phyloP scores from a whole-genome alignment of 805 yeast species.

The Dipodascus geniculatus region DNA sequence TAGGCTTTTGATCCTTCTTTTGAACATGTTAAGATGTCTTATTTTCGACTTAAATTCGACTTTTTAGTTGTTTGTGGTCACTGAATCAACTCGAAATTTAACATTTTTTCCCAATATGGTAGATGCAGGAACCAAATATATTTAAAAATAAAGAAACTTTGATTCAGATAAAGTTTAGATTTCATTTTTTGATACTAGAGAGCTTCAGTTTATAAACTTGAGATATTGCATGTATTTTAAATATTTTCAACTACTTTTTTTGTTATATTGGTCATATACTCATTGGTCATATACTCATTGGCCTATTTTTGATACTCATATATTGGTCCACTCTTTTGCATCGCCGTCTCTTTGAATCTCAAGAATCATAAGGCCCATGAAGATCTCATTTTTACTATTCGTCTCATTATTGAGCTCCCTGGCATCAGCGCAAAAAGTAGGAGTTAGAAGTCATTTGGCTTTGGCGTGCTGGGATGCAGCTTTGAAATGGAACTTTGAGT shows the following conservation, averaged over 20 bases:
- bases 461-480: constrained; percentile 25
- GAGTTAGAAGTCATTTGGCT: constrained; percentile 21
- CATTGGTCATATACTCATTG: too few species aligned
- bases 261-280: not conserved
- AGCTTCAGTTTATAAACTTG: not conserved
- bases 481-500: constrained; percentile 21
- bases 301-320: too few species aligned
- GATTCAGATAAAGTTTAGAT: not conserved
- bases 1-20: too few species aligned
- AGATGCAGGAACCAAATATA: not conserved
- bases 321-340: too few species aligned
- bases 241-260: not conserved
- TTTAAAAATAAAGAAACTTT: not conserved
- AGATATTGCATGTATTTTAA: too few species aligned
- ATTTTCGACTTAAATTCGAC: not conserved
- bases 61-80: not conserved
- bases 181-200: not conserved
- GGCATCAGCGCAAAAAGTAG: constrained; percentile 21
- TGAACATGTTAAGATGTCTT: too few species aligned
- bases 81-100: not conserved
- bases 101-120: not conserved
- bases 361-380: not conserved
- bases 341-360: too few species aligned
- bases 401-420: not conserved
- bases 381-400: not conserved